Conservation (phyloP, 768 basidiomycete species). For the Tricholoma matsutake region DNA sequence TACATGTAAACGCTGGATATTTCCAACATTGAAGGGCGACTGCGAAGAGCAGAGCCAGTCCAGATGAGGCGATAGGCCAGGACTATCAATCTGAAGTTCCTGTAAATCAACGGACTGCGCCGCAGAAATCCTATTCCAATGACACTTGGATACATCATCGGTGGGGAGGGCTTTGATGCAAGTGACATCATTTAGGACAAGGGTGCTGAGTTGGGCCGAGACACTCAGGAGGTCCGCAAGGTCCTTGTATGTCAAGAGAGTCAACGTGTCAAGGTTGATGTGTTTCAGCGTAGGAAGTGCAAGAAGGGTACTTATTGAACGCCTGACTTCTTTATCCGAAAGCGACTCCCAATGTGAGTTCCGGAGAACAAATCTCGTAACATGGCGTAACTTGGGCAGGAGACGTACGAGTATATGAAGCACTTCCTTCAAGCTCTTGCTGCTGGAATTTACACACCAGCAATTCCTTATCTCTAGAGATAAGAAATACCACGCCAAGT, state of each 20-base stretch:
- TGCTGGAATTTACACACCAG: background rate
- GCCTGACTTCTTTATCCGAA: background rate
- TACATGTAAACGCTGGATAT: background rate
- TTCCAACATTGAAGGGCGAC: background rate
- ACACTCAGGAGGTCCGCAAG: background rate
- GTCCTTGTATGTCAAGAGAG: constrained; percentile 1
- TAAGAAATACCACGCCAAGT: background rate
- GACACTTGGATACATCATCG: background rate
- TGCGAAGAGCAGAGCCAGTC: constrained; percentile 1
- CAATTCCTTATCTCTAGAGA: constrained; percentile 1
- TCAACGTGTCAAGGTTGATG: background rate
- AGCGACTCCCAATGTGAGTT: background rate
- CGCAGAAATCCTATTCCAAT: background rate
- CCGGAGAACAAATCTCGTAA: background rate
- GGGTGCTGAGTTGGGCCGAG: background rate
- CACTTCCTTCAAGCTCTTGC: background rate
- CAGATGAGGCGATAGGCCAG: constrained; percentile 1
- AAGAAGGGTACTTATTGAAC: background rate
- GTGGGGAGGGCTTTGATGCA: background rate
- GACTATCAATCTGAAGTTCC: background rate
- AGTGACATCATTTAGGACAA: background rate
- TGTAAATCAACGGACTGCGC: background rate
- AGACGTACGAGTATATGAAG: background rate
- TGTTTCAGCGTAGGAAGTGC: background rate
- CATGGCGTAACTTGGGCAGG: background rate